Conservation (phyloP, 2,329 filamentous ascomycete species). For the Microsporum canis region DNA sequence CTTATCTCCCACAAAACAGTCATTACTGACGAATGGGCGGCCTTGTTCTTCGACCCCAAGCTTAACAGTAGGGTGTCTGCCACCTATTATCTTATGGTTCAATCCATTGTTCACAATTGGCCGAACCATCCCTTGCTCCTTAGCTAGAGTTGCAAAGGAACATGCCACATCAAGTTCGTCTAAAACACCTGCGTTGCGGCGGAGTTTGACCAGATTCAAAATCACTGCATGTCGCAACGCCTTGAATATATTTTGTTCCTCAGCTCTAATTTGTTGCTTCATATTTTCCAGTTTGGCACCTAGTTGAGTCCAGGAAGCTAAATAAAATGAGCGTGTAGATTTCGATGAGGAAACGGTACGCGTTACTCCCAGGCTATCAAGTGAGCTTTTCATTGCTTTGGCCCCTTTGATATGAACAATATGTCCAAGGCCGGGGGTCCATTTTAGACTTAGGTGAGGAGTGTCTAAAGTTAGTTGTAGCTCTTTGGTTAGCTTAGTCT, state of each 20-base stretch:
- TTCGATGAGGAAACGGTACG: slow-evolving; percentile 66
- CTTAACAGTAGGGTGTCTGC: slow-evolving; percentile 87
- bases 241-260: slow-evolving; percentile 73
- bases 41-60: slow-evolving; percentile 67
- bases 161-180: slow-evolving; percentile 88
- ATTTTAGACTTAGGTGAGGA: slow-evolving; percentile 63
- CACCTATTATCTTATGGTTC: slow-evolving; percentile 66
- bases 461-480: slow-evolving; percentile 53
- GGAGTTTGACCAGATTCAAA: slow-evolving; percentile 68
- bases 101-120: slow-evolving; percentile 57
- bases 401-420: slow-evolving; percentile 75
- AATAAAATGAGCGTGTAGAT: slow-evolving; percentile 72
- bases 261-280: slow-evolving; percentile 64
- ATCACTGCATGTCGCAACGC: slow-evolving; percentile 65
- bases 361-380: slow-evolving; percentile 35
- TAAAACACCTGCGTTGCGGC: slow-evolving; percentile 79
- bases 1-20: slow-evolving; percentile 68
- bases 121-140: slow-evolving; percentile 60
- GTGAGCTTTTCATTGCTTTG: slow-evolving; percentile 48
- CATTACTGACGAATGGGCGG: slow-evolving; percentile 70
- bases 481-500: slow-evolving; percentile 46
- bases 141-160: slow-evolving; percentile 69
- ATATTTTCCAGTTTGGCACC: slow-evolving; percentile 68
- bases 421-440: slow-evolving; percentile 78
- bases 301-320: slow-evolving; percentile 71